A percentile compares a stretch with the other conserved stretches of the same genome.
Conservation (phyloP, 2,329 filamentous ascomycete species). For the Nigrograna mackinnonii region DNA sequence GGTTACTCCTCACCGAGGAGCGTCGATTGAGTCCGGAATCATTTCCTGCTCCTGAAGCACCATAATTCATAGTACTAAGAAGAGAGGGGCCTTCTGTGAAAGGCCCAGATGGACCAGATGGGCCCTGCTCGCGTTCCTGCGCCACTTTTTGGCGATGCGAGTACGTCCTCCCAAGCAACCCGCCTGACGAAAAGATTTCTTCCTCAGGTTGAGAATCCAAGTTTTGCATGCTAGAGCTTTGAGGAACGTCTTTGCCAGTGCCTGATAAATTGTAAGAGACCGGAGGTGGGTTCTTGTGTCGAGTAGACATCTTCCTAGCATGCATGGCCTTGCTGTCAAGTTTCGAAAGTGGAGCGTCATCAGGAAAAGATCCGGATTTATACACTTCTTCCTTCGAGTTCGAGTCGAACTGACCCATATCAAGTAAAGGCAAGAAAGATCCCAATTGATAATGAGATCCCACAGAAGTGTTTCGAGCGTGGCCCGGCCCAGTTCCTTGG, state of each 20-base stretch:
- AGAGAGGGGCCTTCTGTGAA: slow-evolving; percentile 64
- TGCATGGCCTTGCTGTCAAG: slow-evolving; percentile 32
- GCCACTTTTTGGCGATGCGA: slow-evolving; percentile 48
- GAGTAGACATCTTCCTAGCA: slow-evolving; percentile 39
- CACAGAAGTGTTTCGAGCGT: slow-evolving; percentile 39
- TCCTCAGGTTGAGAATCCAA: slow-evolving; percentile 28
- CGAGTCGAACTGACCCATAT: slow-evolving; percentile 63
- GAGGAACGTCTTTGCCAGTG: slow-evolving; percentile 18
- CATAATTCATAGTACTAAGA: slow-evolving; percentile 49
- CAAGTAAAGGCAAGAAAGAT: slow-evolving; percentile 69
- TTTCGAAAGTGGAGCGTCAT: slow-evolving; percentile 22
- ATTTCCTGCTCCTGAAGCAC: slow-evolving; percentile 26
- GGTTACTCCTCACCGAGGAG: slow-evolving; percentile 34
- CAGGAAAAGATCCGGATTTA: slow-evolving; percentile 26
- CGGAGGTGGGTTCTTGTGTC: slow-evolving; percentile 41
- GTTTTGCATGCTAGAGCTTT: slow-evolving; percentile 17
- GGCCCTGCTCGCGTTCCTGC: slow-evolving; percentile 41
- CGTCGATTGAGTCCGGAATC: slow-evolving; percentile 31
- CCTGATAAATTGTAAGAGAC: slow-evolving; percentile 32
- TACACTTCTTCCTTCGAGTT: slow-evolving; percentile 26
- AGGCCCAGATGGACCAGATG: slow-evolving; percentile 48
- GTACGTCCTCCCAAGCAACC: slow-evolving; percentile 55
- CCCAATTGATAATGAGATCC: slow-evolving; percentile 65
- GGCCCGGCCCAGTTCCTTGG: slow-evolving; percentile 13
- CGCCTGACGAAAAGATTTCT: slow-evolving; percentile 50